Base-by-base conservation (phyloP, 2,329 filamentous ascomycete genomes). In the Westerdykella aurantiaca region DNA sequence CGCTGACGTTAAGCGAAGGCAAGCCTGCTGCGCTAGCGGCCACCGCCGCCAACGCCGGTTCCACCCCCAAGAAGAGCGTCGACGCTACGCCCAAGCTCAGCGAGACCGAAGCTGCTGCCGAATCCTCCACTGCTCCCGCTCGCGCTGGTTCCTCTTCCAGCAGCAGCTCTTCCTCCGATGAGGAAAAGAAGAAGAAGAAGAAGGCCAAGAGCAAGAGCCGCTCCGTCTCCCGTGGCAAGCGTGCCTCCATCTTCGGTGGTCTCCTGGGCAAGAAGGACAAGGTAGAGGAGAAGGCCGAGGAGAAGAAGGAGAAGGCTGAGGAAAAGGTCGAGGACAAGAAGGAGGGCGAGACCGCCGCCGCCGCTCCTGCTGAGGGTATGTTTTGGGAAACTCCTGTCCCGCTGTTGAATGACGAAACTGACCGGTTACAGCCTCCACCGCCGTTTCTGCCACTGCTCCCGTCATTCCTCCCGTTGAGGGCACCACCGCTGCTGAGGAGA, bases 221-320 rank as follows among this genome's bases (percentile, higher is more conserved):
- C 57, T 79, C 75, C 37, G 72, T 71, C 38, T 82, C 79, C 35
- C 78, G 73, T 48, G 68, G 78, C 61, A 81, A 81, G 72, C 75
- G 78, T 53, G 64, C 69, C 50, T 79, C 74, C 67, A 72, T 82
- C 60, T 79, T 82, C 60, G 76, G 76, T 50, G 69, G 67, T 48
- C 69, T 83, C 42, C 72, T 80, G 31, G 73, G 73, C 59, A 82
- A 82, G 77, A 83, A 82, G 71, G 78, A 81, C 41, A 64, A 67
- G 58, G 46, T 42, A n/a, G 58, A 72, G 45, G 65, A 70, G 55
- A 69, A 72, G 63, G 57, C 58, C 45, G 74, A 74, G 55, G 66
- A 67, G 48, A 67, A 69, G 60, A 69, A 71, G 52, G 65, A 68
- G 31, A 55, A 61, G 50, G 63, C 67, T 48, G 56, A 57, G 42